Evolutionary conservation across 108 stramenopile species (phyloP).

Genomic region (Conticribra weissflogii): DNA sequence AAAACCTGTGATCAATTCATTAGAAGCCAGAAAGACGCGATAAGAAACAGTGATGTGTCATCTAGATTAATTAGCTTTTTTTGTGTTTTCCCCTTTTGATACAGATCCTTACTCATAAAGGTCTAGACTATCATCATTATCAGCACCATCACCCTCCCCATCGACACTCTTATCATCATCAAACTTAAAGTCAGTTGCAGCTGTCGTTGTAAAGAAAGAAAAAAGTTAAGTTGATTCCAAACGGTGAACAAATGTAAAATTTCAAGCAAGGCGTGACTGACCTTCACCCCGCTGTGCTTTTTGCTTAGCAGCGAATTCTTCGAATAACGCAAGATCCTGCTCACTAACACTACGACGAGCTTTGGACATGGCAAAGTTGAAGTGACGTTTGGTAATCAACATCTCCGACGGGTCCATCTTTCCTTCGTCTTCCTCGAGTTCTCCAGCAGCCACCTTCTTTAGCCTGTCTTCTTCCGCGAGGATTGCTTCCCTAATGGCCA

Average conservation of each 20-base stretch:
- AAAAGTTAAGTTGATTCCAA: too few species aligned
- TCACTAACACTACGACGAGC: slow-evolving; percentile 88
- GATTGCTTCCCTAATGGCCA: slow-evolving; percentile 93
- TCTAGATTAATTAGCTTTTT: neutral
- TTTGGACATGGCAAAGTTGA: slow-evolving; percentile 90
- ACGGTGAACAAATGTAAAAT: too few species aligned
- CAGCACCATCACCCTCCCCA: slow-evolving; percentile 8
- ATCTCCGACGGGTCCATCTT: slow-evolving; percentile 83
- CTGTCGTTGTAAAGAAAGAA: too few species aligned
- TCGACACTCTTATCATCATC: slow-evolving; percentile 11
- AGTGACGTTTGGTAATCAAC: slow-evolving; percentile 78
- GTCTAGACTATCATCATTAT: slow-evolving; percentile 18
- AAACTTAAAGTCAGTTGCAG: slow-evolving; percentile 43
- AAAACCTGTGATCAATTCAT: neutral
- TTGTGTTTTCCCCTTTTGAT: slow-evolving; percentile 4
- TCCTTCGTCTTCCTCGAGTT: slow-evolving; percentile 84
- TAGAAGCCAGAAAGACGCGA: neutral
- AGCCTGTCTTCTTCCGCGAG: slow-evolving; percentile 83
- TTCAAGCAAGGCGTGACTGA: too few species aligned
- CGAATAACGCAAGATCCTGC: slow-evolving; percentile 88
- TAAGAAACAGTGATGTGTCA: too few species aligned
- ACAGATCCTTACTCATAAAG: slow-evolving; percentile 22
- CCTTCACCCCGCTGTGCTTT: slow-evolving; percentile 59
- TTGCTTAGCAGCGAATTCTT: slow-evolving; percentile 84
- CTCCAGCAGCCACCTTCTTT: slow-evolving; percentile 85